Evolutionary conservation across 164 flowering plant genomes (phyloP).

Genomic region (Magnolia sinica): DNA sequence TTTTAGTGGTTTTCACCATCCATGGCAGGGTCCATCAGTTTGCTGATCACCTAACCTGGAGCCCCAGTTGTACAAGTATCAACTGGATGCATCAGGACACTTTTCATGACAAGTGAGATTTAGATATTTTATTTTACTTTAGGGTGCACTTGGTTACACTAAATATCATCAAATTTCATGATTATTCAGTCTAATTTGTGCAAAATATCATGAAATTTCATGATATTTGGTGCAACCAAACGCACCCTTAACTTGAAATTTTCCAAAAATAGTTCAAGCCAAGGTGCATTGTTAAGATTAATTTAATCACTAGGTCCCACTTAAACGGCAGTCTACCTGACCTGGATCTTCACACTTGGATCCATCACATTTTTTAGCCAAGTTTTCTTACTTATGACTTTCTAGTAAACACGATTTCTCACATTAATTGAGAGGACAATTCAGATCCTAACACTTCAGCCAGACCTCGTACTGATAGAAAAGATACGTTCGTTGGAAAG

Average conservation of each 20-base stretch:
- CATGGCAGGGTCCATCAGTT: not conserved
- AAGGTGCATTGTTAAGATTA: not conserved
- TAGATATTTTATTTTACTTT: too few relatives aligned
- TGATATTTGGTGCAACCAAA: too few relatives aligned
- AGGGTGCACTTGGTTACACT: too few relatives aligned
- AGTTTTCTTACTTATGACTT: not conserved
- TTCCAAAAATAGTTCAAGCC: not conserved
- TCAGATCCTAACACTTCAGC: not conserved
- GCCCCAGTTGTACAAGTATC: too few relatives aligned
- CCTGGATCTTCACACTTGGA: not conserved
- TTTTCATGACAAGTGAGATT: not conserved
- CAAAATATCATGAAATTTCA: too few relatives aligned
- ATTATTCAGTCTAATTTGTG: too few relatives aligned
- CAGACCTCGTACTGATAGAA: not conserved
- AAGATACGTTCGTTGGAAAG: not conserved
- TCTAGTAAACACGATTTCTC: not conserved
- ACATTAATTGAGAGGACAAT: not conserved
- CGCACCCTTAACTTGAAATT: not conserved
- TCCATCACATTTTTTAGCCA: not conserved
- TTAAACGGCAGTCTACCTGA: not conserved
- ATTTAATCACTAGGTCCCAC: not conserved
- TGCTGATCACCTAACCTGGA: not conserved
- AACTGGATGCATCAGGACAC: too few relatives aligned
- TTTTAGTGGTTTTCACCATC: not conserved
- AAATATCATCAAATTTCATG: too few relatives aligned